Evolutionary conservation across 2,329 filamentous ascomycete genomes (phyloP).

Genomic region (Thielaviopsis populi): DNA sequence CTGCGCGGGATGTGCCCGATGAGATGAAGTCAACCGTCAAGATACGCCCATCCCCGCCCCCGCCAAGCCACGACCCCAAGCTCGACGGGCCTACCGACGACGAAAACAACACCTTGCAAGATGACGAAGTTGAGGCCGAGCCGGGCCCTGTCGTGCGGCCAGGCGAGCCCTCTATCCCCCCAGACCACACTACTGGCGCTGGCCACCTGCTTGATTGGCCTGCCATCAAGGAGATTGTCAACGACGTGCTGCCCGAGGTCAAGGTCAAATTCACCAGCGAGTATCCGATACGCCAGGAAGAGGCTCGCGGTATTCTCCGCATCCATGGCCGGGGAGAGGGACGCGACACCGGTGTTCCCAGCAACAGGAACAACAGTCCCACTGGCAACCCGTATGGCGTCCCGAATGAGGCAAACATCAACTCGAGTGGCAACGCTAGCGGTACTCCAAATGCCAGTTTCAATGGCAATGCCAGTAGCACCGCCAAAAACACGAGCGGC

Average conservation of each 20-base stretch:
- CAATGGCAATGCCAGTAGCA: neutral
- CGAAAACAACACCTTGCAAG: constrained; percentile 21
- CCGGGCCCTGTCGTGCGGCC: constrained; percentile 38
- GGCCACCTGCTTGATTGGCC: constrained; percentile 64
- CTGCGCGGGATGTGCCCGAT: neutral
- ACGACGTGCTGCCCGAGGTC: constrained; percentile 31
- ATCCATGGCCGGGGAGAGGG: constrained; percentile 67
- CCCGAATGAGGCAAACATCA: neutral
- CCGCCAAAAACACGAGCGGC: neutral
- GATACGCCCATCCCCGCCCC: neutral
- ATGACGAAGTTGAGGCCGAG: constrained; percentile 36
- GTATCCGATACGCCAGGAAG: constrained; percentile 65
- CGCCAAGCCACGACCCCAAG: neutral
- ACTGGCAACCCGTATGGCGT: neutral
- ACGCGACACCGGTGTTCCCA: constrained; percentile 21
- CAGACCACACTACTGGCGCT: constrained; percentile 81
- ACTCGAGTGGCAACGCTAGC: neutral
- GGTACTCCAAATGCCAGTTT: neutral
- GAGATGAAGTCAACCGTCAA: constrained; percentile 7
- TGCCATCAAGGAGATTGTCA: constrained; percentile 50
- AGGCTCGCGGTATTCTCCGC: constrained; percentile 56
- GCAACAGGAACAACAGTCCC: neutral
- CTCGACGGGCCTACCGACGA: neutral
- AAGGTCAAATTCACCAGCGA: constrained; percentile 44
- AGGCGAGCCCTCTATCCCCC: constrained; percentile 56